Conservation (phyloP, 2,329 filamentous ascomycete genomes). For the Neophaeococcomyces mojaviensis region DNA sequence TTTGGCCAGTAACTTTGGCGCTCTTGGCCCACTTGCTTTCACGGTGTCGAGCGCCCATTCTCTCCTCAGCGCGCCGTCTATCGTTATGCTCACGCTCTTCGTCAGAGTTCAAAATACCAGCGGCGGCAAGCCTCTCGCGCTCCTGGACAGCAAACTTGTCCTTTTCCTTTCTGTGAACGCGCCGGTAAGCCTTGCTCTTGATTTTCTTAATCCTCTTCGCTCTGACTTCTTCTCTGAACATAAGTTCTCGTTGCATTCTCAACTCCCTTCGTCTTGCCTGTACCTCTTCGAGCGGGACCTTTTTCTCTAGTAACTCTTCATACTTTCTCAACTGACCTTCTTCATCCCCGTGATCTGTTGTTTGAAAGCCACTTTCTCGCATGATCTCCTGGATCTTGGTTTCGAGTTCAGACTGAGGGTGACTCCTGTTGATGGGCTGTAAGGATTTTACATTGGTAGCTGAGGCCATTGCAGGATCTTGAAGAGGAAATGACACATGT, state of each 20-base stretch:
- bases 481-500: constrained; percentile 78
- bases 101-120: constrained; percentile 54
- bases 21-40: constrained; percentile 91
- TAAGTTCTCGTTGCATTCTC: constrained; percentile 71
- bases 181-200: constrained; percentile 91
- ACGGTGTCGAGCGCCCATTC: constrained; percentile 76
- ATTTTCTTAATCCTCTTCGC: constrained; percentile 96
- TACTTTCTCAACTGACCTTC: constrained; percentile 61
- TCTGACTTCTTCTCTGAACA: constrained; percentile 81
- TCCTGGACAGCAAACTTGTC: constrained; percentile 49
- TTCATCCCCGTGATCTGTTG: constrained; percentile 50
- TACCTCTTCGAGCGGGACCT: constrained; percentile 64
- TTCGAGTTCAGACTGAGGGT: constrained; percentile 73
- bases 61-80: constrained; percentile 69
- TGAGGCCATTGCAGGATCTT: constrained; percentile 60
- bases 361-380: constrained; percentile 71
- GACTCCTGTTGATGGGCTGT: constrained; percentile 48
- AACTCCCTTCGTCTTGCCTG: constrained; percentile 66
- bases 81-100: constrained; percentile 61
- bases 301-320: constrained; percentile 63
- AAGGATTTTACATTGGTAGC: constrained; percentile 56
- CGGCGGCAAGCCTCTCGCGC: constrained; percentile 42
- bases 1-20: constrained; percentile 67
- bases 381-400: constrained; percentile 80
- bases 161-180: constrained; percentile 76